phyloP scores from a whole-genome alignment of 2,329 filamentous ascomycete genomes.

The Exophiala alcalophila region DNA sequence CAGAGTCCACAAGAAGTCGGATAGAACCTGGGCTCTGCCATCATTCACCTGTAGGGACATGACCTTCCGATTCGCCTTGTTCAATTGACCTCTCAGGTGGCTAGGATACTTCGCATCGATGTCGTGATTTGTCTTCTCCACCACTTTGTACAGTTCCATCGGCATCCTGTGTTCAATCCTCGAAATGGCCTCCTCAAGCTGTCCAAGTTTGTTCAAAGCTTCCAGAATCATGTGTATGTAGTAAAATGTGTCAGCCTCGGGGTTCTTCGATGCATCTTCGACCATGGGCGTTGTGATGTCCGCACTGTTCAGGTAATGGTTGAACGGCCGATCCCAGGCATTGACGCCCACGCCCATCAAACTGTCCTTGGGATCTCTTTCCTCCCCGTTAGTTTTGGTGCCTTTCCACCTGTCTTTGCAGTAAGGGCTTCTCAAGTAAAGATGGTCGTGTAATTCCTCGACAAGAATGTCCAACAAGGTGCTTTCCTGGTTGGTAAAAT shows the following conservation, averaged over 20 bases:
- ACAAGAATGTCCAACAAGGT: slow-evolving; percentile 89
- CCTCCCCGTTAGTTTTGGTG: slow-evolving; percentile 48
- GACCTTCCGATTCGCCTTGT: slow-evolving; percentile 51
- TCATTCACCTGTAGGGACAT: slow-evolving; percentile 69
- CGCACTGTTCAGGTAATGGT: slow-evolving; percentile 56
- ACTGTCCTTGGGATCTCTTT: slow-evolving; percentile 26
- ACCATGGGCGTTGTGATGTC: slow-evolving; percentile 58
- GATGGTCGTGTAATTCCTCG: slow-evolving; percentile 95
- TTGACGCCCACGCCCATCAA: slow-evolving; percentile 29
- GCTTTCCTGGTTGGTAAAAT: slow-evolving; percentile 89
- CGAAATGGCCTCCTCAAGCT: slow-evolving; percentile 81
- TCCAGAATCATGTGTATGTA: slow-evolving; percentile 88
- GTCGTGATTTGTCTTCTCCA: slow-evolving; percentile 92
- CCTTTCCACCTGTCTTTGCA: slow-evolving; percentile 94
- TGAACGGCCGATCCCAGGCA: slow-evolving; percentile 54
- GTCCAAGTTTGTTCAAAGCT: slow-evolving; percentile 81
- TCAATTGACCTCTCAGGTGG: slow-evolving; percentile 56
- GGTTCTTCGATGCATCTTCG: slow-evolving; percentile 89
- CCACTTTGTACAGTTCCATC: slow-evolving; percentile 88
- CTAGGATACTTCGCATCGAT: slow-evolving; percentile 91
- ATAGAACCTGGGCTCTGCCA: slow-evolving; percentile 78
- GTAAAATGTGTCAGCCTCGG: slow-evolving; percentile 90
- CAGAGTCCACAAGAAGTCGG: slow-evolving; percentile 85
- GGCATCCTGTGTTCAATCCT: slow-evolving; percentile 89
- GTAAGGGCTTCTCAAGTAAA: slow-evolving; percentile 97